phyloP scores from a whole-genome alignment of 1,284 basidiomycete species.

The Sanghuangporus weigelae region DNA sequence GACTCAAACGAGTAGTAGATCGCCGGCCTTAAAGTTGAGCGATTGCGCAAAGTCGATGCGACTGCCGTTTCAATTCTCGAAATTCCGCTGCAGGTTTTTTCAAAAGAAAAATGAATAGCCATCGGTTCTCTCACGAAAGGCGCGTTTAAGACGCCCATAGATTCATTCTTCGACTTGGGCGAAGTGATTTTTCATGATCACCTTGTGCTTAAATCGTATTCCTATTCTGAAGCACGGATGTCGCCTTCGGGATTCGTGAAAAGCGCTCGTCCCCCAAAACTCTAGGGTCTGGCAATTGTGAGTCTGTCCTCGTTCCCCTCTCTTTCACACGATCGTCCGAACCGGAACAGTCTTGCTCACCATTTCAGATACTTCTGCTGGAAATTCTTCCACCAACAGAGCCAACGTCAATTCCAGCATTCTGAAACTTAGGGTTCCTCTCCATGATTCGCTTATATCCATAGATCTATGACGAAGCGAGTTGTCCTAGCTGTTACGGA shows the following conservation, averaged over 20 bases:
- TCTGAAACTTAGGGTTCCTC: neutral
- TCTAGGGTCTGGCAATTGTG: neutral
- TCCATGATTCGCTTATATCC: neutral
- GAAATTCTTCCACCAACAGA: neutral
- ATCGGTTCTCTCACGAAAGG: neutral
- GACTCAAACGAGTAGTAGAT: neutral
- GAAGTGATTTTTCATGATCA: neutral
- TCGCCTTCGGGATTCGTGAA: neutral
- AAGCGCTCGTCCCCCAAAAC: conserved; percentile 10
- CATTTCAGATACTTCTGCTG: neutral
- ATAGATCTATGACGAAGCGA: neutral
- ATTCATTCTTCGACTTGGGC: neutral
- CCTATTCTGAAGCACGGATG: neutral
- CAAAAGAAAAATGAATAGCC: neutral
- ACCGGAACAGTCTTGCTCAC: neutral
- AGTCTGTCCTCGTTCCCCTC: neutral
- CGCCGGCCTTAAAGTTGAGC: neutral
- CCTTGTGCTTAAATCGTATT: neutral
- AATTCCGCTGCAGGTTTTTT: neutral
- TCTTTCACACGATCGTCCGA: conserved; percentile 4
- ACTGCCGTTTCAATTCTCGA: neutral
- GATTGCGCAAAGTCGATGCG: neutral
- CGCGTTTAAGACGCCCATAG: neutral
- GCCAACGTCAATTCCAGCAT: conserved; percentile 1
- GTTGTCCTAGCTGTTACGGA: neutral